Evolutionary conservation across 225 moss, liverwort and hornwort genomes (phyloP).

Genomic region (Polytrichum formosum): DNA sequence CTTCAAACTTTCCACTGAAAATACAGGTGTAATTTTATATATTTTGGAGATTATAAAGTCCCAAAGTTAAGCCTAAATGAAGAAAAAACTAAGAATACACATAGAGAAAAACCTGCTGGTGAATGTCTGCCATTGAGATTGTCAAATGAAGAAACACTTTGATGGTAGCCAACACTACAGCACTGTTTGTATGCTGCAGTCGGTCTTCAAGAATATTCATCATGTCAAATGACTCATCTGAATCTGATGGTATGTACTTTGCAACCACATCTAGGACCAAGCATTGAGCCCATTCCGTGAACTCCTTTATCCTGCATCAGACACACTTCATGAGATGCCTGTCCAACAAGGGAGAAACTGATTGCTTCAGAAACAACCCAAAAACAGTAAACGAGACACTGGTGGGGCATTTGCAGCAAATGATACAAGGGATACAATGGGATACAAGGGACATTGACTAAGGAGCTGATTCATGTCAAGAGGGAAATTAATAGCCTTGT

Average conservation of each 20-base stretch:
- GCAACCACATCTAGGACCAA: slow-evolving; percentile 90
- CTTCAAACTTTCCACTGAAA: slow-evolving; percentile 12
- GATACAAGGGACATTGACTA: neutral
- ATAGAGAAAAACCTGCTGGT: slow-evolving; percentile 70
- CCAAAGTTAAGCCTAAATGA: neutral
- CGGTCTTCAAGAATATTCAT: slow-evolving; percentile 98
- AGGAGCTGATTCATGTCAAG: neutral
- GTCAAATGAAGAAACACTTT: slow-evolving; percentile 96
- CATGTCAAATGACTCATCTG: slow-evolving; percentile 83
- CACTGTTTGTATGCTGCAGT: slow-evolving; percentile 95
- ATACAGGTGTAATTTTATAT: neutral
- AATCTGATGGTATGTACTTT: slow-evolving; percentile 78
- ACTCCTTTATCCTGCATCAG: slow-evolving; percentile 80
- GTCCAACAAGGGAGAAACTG: too few relatives aligned
- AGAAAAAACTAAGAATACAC: slow-evolving; percentile 6
- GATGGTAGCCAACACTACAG: slow-evolving; percentile 92
- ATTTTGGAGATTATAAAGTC: too few relatives aligned
- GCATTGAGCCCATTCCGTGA: slow-evolving; percentile 98
- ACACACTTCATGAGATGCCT: neutral
- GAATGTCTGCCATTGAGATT: slow-evolving; percentile 89
- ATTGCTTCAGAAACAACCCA: too few relatives aligned
- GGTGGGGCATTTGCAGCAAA: neutral
- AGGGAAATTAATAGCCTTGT: neutral
- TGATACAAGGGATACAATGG: neutral
- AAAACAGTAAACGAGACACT: too few relatives aligned